Base-by-base conservation (phyloP, 345 rosid genomes). In the Raphanus raphanistrum region DNA sequence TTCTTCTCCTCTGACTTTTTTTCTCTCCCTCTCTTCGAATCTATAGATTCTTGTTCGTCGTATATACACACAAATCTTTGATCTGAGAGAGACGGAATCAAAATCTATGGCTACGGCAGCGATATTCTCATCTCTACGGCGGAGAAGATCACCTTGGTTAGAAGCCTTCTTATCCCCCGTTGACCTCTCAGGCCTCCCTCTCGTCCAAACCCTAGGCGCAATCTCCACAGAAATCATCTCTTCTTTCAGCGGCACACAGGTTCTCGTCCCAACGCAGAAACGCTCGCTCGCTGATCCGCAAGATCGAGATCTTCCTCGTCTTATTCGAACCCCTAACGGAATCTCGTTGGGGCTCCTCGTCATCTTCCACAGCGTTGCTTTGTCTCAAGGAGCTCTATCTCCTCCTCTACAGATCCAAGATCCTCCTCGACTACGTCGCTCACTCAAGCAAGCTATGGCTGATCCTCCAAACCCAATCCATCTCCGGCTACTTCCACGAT, bases 401-500 rank as follows among this genome's bases (percentile, higher is more conserved):
- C 80, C 83, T 93, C 54, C 85, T 96, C n/a, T 91, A 93, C 66
- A 83, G 94, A 59, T 91, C 97, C 13, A 93, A 96, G 72, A 89
- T 95, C 59, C 78, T 95, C 70, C 84, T 95, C 5, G 92, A 95
- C 81, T 88, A 90, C 80, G 91, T 97, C 77, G 70, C 75, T 3
- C 91, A 88, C 16, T 90, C 98, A 7, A 89, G 98, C 82, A 95
- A 89, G 89, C 76, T 92, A 16, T 95, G 99, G 99, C 82, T 95
- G 1, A 72, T 95, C 89, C 86, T 93, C 41, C 97, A 95, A 78
- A 91, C 87, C 63, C 91, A 86, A 17, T 79, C 91, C 1, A 87
- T 92, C 79, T 89, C 97, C 9, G 96, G 96, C 12, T 94, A 95
- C 84, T 95, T 92, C 80, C 97, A 95, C 79, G 98, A 93, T 78